These are phyloP conservation scores for Annulohypoxylon stygium DNA, from an alignment of 495 filamentous ascomycete species.

Conservation along the genomic window DNA sequence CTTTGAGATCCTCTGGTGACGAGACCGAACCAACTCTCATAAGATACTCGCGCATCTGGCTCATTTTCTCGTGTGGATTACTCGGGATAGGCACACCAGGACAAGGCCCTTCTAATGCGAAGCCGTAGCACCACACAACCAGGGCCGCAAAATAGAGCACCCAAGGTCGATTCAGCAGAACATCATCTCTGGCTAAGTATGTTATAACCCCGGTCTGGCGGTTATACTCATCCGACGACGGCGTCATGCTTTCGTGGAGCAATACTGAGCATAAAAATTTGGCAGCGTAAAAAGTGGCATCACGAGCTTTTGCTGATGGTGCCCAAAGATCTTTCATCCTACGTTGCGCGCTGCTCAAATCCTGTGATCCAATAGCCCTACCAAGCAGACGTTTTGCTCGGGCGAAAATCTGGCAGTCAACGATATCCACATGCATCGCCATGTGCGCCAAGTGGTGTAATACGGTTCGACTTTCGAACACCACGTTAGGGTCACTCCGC, in stretches of 20 bases:
- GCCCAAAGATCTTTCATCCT: slow-evolving; percentile 94
- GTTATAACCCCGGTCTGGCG: slow-evolving; percentile 53
- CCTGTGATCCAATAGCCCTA: slow-evolving; percentile 82
- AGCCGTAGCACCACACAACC: slow-evolving; percentile 96
- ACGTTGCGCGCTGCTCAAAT: slow-evolving; percentile 82
- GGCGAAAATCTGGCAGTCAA: slow-evolving; percentile 97
- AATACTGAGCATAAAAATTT: slow-evolving; percentile 87
- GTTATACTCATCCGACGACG: slow-evolving; percentile 38
- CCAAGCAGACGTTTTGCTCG: slow-evolving; percentile 87
- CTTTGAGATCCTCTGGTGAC: slow-evolving; percentile 85
- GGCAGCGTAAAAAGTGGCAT: slow-evolving; percentile 93
- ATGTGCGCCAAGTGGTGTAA: slow-evolving; percentile 96
- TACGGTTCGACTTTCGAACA: slow-evolving; percentile 88
- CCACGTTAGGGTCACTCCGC: slow-evolving; percentile 74
- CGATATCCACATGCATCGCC: slow-evolving; percentile 97
- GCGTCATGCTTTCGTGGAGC: slow-evolving; percentile 63
- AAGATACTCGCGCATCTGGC: slow-evolving; percentile 85
- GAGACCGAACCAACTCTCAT: slow-evolving; percentile 76
- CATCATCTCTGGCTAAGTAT: slow-evolving; percentile 91
- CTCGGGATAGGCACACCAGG: slow-evolving; percentile 61
- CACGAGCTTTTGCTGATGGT: slow-evolving; percentile 88
- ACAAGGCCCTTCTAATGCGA: slow-evolving; percentile 86
- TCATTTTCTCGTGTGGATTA: slow-evolving; percentile 73
- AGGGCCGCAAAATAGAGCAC: slow-evolving; percentile 94
- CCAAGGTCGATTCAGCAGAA: slow-evolving; percentile 93